phyloP scores from a whole-genome alignment of 495 filamentous ascomycete species.

The Astrothelium subdiscretum region DNA sequence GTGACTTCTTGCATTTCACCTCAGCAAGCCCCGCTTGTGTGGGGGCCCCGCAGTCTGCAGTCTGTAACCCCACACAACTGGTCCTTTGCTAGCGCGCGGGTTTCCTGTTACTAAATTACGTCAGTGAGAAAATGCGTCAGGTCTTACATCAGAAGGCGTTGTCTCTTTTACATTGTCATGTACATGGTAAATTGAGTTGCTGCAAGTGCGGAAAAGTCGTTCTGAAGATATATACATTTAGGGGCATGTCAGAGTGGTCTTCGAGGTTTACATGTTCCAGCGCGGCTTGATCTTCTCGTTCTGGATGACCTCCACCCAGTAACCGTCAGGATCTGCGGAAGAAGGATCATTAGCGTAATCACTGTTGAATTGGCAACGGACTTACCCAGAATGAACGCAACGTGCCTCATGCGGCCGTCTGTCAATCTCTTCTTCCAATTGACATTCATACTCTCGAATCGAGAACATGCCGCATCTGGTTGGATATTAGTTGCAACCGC shows the following conservation, averaged over 20 bases:
- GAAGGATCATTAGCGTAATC: not conserved
- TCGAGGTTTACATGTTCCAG: not conserved
- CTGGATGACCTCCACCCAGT: slow-evolving; percentile 88
- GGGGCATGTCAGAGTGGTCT: not conserved
- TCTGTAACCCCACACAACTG: not conserved
- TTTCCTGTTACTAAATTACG: not conserved
- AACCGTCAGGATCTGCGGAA: slow-evolving; percentile 69
- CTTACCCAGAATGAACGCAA: slow-evolving; percentile 68
- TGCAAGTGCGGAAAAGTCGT: not conserved
- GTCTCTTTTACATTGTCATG: not conserved
- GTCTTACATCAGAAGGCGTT: too few species aligned
- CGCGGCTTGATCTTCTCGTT: slow-evolving; percentile 42
- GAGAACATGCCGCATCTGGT: slow-evolving; percentile 62
- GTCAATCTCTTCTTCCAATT: slow-evolving; percentile 92
- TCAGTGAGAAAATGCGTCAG: too few species aligned
- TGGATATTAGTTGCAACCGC: not conserved
- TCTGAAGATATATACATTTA: not conserved
- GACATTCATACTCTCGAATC: slow-evolving; percentile 71
- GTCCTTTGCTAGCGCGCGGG: not conserved
- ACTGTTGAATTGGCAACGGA: not conserved
- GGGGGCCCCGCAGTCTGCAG: not conserved
- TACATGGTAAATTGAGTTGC: not conserved
- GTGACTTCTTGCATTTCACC: not conserved
- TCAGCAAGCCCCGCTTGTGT: not conserved
- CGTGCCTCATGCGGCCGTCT: slow-evolving; percentile 84